Evolutionary conservation across 768 basidiomycete species (phyloP), one percentile per base, ranked within the genome.

Genomic region (Phaeotremella fagi): DNA sequence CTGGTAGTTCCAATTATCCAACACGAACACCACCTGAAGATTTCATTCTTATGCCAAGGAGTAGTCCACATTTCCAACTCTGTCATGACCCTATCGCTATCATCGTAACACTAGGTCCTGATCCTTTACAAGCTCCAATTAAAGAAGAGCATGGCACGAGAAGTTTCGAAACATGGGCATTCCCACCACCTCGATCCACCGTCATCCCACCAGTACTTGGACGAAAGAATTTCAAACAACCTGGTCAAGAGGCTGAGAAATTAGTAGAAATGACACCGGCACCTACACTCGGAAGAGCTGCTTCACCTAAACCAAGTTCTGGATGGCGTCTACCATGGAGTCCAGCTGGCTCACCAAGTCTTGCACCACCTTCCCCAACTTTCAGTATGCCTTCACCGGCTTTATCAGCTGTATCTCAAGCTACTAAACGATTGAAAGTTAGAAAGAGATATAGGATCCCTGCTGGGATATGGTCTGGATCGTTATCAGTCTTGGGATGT

Each of bases 11-110:
- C 49, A 81, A 82, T 57, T 88, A 88, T 62, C 75, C 78, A 14
- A 82, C 83, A 0, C 66, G 74, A 7, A 80, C 82, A 0, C 75
- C 81, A 0, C 79, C 84, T 6, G 87, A 90, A 64, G 90, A 95
- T 64, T 90, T 86, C 70, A 71, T 86, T 18, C 79, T 90, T 18
- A 67, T 89, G n/a, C 85, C 90, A 1, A 79, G 80, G 43, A 75
- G 78, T 7, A 85, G 69, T 47, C 88, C 88, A 3, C 85, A 90
- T 72, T 86, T 84, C 68, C 74, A 77, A 33, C 81, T 83, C 3
- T 75, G 79, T 11, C 83, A 79, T 68, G 87, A 90, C 63, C 85
- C 88, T 0, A 77, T 80, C 50, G 78, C 84, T 1, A 82, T 92
- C 18, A 61, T 91, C 42, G 67, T 85, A 41, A 70, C 86, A 2